Evolutionary conservation across 2,329 filamentous ascomycete species (phyloP).

Genomic region (Elsinoe australis): DNA sequence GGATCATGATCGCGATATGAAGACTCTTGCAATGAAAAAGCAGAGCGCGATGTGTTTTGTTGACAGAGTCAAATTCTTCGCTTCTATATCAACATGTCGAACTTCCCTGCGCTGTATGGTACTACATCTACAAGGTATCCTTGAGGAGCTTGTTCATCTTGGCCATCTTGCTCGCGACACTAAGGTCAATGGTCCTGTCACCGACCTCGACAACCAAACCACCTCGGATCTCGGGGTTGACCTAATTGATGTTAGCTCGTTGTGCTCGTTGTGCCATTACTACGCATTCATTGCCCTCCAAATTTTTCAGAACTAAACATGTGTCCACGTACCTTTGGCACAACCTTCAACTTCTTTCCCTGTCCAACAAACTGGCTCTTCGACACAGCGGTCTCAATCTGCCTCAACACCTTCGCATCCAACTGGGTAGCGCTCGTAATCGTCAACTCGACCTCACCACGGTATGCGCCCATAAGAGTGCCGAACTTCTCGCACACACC

Average conservation of each 20-base stretch:
- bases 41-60: not conserved
- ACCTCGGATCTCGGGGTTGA: conserved; percentile 90
- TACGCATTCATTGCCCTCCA: no score
- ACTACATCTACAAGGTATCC: conserved; percentile 78
- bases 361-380: conserved; percentile 83
- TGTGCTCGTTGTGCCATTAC: no score
- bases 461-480: conserved; percentile 77
- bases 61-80: conserved; percentile 19
- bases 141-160: conserved; percentile 99
- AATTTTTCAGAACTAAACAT: no score
- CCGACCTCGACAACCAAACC: conserved; percentile 93
- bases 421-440: conserved; percentile 87
- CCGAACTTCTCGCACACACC: conserved; percentile 81
- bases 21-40: no score
- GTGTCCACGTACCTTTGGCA: conserved; percentile 61
- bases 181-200: conserved; percentile 96
- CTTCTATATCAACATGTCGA: not conserved
- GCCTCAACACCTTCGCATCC: conserved; percentile 75
- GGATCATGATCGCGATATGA: no score
- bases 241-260: conserved; percentile 41
- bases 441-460: conserved; percentile 86
- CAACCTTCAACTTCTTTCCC: conserved; percentile 97
- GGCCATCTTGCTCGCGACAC: conserved; percentile 86
- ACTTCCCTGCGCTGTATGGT: not conserved
- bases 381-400: conserved; percentile 77